These are phyloP conservation scores for Nitzschia palea DNA, from an alignment of 108 stramenopile species.

Conservation along the genomic window DNA sequence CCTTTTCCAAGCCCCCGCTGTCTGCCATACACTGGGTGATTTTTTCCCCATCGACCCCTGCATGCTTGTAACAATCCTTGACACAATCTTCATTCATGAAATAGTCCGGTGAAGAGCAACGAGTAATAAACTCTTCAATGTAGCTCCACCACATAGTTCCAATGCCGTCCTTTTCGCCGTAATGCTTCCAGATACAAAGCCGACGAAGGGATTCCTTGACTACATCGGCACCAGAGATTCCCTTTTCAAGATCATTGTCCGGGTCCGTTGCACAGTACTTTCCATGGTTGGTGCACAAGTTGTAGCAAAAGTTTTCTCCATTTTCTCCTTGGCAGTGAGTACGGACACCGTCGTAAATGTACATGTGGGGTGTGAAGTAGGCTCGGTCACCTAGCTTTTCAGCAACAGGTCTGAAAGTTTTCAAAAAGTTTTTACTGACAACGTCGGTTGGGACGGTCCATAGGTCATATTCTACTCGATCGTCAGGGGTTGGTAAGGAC, in stretches of 20 bases:
- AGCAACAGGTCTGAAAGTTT: slow-evolving; percentile 65
- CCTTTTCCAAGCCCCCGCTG: slow-evolving; percentile 78
- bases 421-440: slow-evolving; percentile 61
- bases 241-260: slow-evolving; percentile 85
- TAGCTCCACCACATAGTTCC: slow-evolving; percentile 91
- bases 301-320: slow-evolving; percentile 73
- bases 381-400: slow-evolving; percentile 71
- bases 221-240: slow-evolving; percentile 91
- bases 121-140: slow-evolving; percentile 65
- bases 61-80: slow-evolving; percentile 50
- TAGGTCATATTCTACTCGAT: slow-evolving; percentile 89
- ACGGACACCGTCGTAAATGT: slow-evolving; percentile 83
- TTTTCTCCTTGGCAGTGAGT: slow-evolving; percentile 66
- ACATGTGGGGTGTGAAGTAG: slow-evolving; percentile 89
- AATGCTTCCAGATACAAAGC: slow-evolving; percentile 89
- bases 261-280: slow-evolving; percentile 93
- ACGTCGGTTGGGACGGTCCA: slow-evolving; percentile 86
- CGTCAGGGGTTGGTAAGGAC: slow-evolving; percentile 83
- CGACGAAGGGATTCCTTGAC: slow-evolving; percentile 88
- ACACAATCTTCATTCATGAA: slow-evolving; percentile 84
- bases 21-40: slow-evolving; percentile 83
- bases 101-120: slow-evolving; percentile 63
- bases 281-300: slow-evolving; percentile 91
- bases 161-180: slow-evolving; percentile 81
- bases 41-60: slow-evolving; percentile 57